Evolutionary conservation across 352 stramenopile genomes (phyloP), one percentile per base, ranked within the genome.

Genomic region (Globisporangium orthogonon): DNA sequence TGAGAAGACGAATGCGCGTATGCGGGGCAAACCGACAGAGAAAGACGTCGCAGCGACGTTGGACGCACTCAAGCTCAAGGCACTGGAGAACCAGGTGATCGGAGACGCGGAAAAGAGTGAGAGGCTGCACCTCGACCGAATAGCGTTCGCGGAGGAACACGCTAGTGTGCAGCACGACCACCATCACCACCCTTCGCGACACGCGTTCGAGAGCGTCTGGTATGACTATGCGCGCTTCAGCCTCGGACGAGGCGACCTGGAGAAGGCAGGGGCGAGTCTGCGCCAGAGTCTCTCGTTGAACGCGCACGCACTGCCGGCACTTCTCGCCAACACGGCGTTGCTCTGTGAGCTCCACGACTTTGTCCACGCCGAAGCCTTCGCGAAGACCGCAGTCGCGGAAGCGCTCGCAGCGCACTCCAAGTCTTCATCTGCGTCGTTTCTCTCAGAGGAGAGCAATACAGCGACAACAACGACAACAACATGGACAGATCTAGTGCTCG

Each of bases 21-120:
- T 54, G 40, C 68, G 62, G 4, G 62, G 66, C 10, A 53, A 48
- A 15, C 65, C 58, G 23, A 72, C 58, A 35, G 62, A 54, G 44
- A 70, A 46, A 35, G 65, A 73, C 15, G 53, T 82, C 14, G 50
- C 44, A 0, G 61, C 50, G 2, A 57, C 63, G 6, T 56, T 90
- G 29, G 52, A 74, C n/a, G 55, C 63, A 28, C 63, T 90, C 37
- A 51, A 62, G 10, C 61, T 86, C 0, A 79, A 80, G 50, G 73
- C 80, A 17, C 60, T 87, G 45, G 83, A 93, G 55, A 87, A 83
- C 57, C 73, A 90, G 54, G 76, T 83, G n/a, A 87, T 69, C 41
- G 74, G 75, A 40, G 77, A 89, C 52, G 47, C 71, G 5, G 76
- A 86, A 11, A 91, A 86, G 59, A 76, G 77, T 33, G 74, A 87